Evolutionary conservation across 2,329 filamentous ascomycete genomes (phyloP), one percentile per base, ranked within the genome.

Genomic region (Arachnomyces sp.): DNA sequence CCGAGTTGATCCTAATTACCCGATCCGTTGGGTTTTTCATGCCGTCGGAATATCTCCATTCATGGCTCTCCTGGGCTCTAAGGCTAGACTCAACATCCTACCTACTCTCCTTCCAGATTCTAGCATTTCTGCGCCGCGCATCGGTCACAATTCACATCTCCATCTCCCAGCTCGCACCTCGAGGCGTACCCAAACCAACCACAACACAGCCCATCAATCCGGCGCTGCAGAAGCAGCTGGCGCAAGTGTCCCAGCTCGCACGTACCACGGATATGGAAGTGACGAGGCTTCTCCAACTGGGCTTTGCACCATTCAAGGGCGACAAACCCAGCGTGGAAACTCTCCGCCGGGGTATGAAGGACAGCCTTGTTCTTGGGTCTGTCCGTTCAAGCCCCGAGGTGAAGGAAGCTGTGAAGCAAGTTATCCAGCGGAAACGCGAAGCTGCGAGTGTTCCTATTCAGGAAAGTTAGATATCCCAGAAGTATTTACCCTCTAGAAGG

Each of bases 331-430:
- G 70, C n/a, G 67, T 82, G 34, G 70, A 69, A 33, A 78, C 77
- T 43, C 64, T 93, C 54, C 75, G 79, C 46, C 73, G 73, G 31
- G 84, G 82, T 53, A 76, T 95, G 64, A 84, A 81, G 63, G 85
- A 92, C 54, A 94, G 87, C 74, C 68, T 96, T 50, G 79, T 95
- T 37, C 80, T 93, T 60, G 93, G 93, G 56, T 89, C 81, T 11
- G 83, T 93, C 44, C 74, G 79, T 49, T 78, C 76, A 35, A 84
- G 90, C 61, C 81, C 81, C 1, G 85, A 90, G 64, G 90, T 96
- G 7, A 75, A 81, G 50, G 81, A 86, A 60, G 88, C 88, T 1
- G 71, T 94, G 50, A 79, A 79, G 16, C 74, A 72, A 43, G 79
- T 80, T 18, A 64, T 89, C 42, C 73, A 76, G 57, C 78, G 72